Evolutionary conservation across 805 yeast genomes (phyloP).

Genomic region (Myxozyma monticola): DNA sequence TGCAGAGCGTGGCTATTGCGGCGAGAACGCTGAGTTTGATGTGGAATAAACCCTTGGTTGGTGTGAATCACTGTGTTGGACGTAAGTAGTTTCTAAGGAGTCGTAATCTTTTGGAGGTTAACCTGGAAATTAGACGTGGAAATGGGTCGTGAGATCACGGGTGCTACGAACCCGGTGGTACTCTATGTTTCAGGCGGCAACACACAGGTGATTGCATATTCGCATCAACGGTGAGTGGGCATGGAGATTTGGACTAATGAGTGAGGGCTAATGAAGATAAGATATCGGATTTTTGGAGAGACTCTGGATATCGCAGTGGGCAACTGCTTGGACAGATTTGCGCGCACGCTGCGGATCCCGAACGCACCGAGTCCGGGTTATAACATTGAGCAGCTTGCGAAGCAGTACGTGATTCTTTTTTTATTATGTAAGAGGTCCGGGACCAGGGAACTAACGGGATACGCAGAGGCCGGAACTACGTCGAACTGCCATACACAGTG

Average conservation of each 20-base stretch:
- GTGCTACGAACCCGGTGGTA: conserved; percentile 97
- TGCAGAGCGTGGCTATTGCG: conserved; percentile 87
- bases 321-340: conserved; percentile 93
- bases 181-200: conserved; percentile 97
- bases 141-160: conserved; percentile 98
- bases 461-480: conserved; percentile 48
- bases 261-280: not conserved
- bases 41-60: conserved; percentile 83
- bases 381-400: conserved; percentile 93
- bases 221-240: conserved; percentile 60
- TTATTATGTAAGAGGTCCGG: too few relatives aligned
- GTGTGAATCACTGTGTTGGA: conserved; percentile 97
- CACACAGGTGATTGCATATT: conserved; percentile 96
- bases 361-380: conserved; percentile 97
- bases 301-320: conserved; percentile 98
- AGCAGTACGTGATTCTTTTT: conserved; percentile 48
- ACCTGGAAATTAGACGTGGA: conserved; percentile 64
- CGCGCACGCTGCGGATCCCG: conserved; percentile 82
- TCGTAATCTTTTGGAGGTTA: not conserved
- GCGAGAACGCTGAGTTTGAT: conserved; percentile 81
- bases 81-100: conserved; percentile 40
- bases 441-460: not conserved
- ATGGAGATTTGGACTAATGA: not conserved
- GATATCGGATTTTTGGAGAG: conserved; percentile 96
- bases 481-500: conserved; percentile 90